Evolutionary conservation across 306 rosid genomes (phyloP).

Genomic region (Prunus salicina): DNA sequence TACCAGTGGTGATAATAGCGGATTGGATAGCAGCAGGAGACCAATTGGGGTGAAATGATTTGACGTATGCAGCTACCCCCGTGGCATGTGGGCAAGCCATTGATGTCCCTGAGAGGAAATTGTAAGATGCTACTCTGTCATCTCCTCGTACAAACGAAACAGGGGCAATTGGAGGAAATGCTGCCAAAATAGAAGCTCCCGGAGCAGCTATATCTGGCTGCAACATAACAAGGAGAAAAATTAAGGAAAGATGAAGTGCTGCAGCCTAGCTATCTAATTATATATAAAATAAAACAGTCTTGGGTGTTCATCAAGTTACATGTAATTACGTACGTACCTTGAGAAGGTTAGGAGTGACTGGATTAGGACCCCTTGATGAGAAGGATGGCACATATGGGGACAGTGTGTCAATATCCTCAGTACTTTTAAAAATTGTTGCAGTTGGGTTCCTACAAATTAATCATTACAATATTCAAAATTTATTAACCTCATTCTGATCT

Average conservation of each 20-base stretch:
- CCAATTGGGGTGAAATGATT: slow-evolving; percentile 82
- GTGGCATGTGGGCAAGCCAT: slow-evolving; percentile 91
- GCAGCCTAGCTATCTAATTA: neutral
- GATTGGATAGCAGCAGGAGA: slow-evolving; percentile 53
- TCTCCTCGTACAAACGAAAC: neutral
- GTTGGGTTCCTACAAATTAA: slow-evolving; percentile 21
- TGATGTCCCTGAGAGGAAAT: slow-evolving; percentile 77
- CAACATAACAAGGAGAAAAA: neutral
- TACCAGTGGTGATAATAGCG: slow-evolving; percentile 60
- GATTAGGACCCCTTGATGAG: slow-evolving; percentile 66
- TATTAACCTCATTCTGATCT: too few relatives aligned
- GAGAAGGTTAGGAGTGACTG: slow-evolving; percentile 34
- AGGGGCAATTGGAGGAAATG: neutral
- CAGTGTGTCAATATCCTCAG: slow-evolving; percentile 9
- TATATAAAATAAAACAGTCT: too few relatives aligned
- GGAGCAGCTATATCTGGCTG: neutral
- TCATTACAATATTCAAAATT: neutral
- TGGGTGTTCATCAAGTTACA: neutral
- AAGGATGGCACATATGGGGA: slow-evolving; percentile 34
- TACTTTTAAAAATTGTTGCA: slow-evolving; percentile 39
- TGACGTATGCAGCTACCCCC: slow-evolving; percentile 77
- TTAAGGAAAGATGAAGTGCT: neutral
- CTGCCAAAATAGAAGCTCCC: neutral
- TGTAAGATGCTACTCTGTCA: neutral
- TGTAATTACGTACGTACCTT: slow-evolving; percentile 5